Evolutionary conservation across 805 yeast genomes (phyloP).

Genomic region (Suhomyces pyralidae): DNA sequence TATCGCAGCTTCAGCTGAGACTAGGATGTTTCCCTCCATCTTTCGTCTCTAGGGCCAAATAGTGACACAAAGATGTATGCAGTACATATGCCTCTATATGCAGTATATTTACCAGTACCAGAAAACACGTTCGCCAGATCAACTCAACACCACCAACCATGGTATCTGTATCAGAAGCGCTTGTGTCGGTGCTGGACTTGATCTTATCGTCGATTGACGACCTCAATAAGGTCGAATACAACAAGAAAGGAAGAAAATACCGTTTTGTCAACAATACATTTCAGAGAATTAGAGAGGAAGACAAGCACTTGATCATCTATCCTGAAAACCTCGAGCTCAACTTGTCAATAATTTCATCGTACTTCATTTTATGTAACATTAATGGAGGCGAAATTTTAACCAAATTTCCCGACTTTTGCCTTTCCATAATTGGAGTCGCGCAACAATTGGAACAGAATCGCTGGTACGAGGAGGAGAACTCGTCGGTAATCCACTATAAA

Average conservation of each 20-base stretch:
- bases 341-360: conserved; percentile 42
- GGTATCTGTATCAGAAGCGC: conserved; percentile 29
- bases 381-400: conserved; percentile 35
- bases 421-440: conserved; percentile 49
- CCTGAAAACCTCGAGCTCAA: conserved; percentile 28
- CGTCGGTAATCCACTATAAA: conserved; percentile 36
- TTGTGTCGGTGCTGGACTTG: conserved; percentile 32
- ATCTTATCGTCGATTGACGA: conserved; percentile 34
- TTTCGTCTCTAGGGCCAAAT: background rate
- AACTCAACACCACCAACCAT: background rate
- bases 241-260: conserved; percentile 48
- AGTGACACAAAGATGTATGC: background rate
- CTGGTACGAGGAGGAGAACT: conserved; percentile 50
- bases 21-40: background rate
- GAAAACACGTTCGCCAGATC: background rate
- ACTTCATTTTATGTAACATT: conserved; percentile 36
- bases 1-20: too few species aligned
- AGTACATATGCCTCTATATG: background rate
- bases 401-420: conserved; percentile 41
- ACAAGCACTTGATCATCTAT: conserved; percentile 44
- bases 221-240: conserved; percentile 33
- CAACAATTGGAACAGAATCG: conserved; percentile 44
- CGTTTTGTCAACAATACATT: conserved; percentile 47
- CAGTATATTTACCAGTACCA: background rate
- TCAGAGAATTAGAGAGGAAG: conserved; percentile 47